A percentile compares a stretch with the other conserved stretches of the same genome.
Conservation (phyloP, 1,139 yeast species). For the Debaryomyces coudertii region DNA sequence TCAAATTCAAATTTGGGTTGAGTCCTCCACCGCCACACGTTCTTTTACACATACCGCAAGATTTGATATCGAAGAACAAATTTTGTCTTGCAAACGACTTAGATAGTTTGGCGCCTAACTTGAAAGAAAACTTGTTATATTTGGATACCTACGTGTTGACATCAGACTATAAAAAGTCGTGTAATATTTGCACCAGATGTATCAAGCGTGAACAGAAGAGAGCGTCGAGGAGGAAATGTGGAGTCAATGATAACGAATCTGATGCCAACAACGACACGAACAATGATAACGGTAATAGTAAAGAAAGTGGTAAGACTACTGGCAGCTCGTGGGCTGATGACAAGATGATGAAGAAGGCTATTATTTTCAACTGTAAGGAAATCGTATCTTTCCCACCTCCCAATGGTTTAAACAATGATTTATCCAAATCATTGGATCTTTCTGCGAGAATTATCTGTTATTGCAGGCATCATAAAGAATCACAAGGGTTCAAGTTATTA, state of each 20-base stretch:
- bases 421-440: slow-evolving; percentile 59
- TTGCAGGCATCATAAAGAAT: slow-evolving; percentile 90
- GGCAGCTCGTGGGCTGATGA: slow-evolving; percentile 77
- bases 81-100: slow-evolving; percentile 61
- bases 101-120: slow-evolving; percentile 44
- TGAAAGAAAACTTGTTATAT: slow-evolving; percentile 57
- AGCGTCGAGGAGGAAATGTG: slow-evolving; percentile 83
- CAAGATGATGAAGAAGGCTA: slow-evolving; percentile 72
- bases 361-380: slow-evolving; percentile 90
- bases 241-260: slow-evolving; percentile 31
- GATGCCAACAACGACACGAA: slow-evolving; percentile 12
- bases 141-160: slow-evolving; percentile 72
- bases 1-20: slow-evolving; percentile 68
- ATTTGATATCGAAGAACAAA: slow-evolving; percentile 84
- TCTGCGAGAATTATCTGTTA: slow-evolving; percentile 91
- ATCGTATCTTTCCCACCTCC: slow-evolving; percentile 75
- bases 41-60: slow-evolving; percentile 78
- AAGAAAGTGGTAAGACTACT: slow-evolving; percentile 34
- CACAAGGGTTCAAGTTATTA: slow-evolving; percentile 75
- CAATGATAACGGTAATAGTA: slow-evolving; percentile 17
- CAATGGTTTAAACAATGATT: slow-evolving; percentile 41
- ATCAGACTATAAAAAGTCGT: slow-evolving; percentile 52
- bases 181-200: slow-evolving; percentile 85
- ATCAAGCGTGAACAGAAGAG: slow-evolving; percentile 90
- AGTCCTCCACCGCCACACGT: slow-evolving; percentile 75